These are phyloP conservation scores for Coprinopsis sp. DNA, from an alignment of 768 basidiomycete species.

Conservation along the genomic window DNA sequence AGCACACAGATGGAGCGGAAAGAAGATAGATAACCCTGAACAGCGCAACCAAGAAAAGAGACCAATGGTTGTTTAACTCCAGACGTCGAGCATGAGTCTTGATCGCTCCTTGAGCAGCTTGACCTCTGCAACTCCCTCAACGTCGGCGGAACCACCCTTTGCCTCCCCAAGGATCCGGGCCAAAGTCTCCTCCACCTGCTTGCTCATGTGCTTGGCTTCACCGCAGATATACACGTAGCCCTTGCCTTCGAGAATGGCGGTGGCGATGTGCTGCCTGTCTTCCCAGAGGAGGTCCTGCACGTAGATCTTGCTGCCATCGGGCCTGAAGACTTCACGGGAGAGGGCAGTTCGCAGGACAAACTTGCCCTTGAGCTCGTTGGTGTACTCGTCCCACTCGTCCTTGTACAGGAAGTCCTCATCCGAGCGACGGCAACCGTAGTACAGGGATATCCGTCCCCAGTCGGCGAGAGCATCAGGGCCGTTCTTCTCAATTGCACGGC, in stretches of 20 bases:
- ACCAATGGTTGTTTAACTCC: slow-evolving; percentile 51
- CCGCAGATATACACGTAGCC: slow-evolving; percentile 98
- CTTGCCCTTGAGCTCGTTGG: slow-evolving; percentile 83
- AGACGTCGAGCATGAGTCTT: slow-evolving; percentile 81
- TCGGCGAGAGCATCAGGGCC: slow-evolving; percentile 89
- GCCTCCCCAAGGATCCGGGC: slow-evolving; percentile 84
- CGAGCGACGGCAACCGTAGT: slow-evolving; percentile 92
- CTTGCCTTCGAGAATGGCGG: slow-evolving; percentile 89
- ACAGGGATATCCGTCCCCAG: slow-evolving; percentile 93
- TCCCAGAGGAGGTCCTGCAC: slow-evolving; percentile 98
- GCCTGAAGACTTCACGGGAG: slow-evolving; percentile 86
- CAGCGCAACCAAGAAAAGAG: slow-evolving; percentile 2
- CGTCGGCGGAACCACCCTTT: slow-evolving; percentile 84
- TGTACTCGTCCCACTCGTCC: slow-evolving; percentile 92
- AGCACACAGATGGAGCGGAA: neutral
- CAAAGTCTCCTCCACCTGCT: slow-evolving; percentile 88
- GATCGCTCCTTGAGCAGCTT: slow-evolving; percentile 95
- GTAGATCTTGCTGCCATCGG: slow-evolving; percentile 94
- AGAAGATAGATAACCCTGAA: neutral
- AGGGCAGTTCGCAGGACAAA: slow-evolving; percentile 87
- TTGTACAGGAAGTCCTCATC: slow-evolving; percentile 90
- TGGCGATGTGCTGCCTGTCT: slow-evolving; percentile 73
- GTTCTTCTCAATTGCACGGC: slow-evolving; percentile 92
- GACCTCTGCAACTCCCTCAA: slow-evolving; percentile 87
- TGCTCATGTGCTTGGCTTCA: slow-evolving; percentile 95